Percentiles rank a stretch among this genome's conserved stretches.
These are phyloP conservation scores for Rickenella mellea DNA, from an alignment of 768 basidiomycete species.

Conservation along the genomic window DNA sequence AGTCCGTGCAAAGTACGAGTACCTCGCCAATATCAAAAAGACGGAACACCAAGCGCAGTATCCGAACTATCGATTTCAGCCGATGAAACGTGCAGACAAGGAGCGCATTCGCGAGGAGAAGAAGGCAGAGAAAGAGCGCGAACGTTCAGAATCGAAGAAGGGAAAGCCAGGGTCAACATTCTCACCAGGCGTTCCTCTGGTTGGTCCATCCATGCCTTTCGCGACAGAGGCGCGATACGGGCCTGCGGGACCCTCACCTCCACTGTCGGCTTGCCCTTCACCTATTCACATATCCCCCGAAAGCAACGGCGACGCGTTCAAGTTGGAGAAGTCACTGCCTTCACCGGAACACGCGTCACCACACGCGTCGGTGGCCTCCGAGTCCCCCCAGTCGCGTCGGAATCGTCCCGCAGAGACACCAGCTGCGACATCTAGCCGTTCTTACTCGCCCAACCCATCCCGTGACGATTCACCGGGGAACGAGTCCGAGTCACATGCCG, in stretches of 20 bases:
- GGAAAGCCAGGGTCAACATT: not conserved
- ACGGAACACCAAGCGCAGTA: conserved; percentile 9
- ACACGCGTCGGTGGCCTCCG: not conserved
- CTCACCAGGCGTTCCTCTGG: not conserved
- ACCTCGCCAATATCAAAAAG: conserved; percentile 4
- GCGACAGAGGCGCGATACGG: conserved; percentile 1
- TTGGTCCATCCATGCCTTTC: not conserved
- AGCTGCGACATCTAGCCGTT: no score
- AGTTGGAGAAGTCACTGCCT: not conserved
- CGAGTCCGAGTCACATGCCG: not conserved
- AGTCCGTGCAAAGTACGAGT: conserved; percentile 14
- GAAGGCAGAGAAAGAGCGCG: conserved; percentile 16
- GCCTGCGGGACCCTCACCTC: not conserved
- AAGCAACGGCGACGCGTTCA: not conserved
- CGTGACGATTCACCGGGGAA: no score
- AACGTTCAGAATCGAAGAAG: conserved; percentile 4
- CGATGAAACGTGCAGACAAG: conserved; percentile 11
- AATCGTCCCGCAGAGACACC: not conserved
- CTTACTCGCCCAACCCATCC: no score
- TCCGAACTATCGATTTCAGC: conserved; percentile 11
- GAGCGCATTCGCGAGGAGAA: conserved; percentile 15
- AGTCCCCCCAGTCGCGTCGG: conserved; percentile 1
- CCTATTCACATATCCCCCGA: not conserved
- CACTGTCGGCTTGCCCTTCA: not conserved
- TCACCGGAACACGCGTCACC: not conserved